Base-by-base conservation (phyloP, 257 asterid species). In the Misopates orontium region DNA sequence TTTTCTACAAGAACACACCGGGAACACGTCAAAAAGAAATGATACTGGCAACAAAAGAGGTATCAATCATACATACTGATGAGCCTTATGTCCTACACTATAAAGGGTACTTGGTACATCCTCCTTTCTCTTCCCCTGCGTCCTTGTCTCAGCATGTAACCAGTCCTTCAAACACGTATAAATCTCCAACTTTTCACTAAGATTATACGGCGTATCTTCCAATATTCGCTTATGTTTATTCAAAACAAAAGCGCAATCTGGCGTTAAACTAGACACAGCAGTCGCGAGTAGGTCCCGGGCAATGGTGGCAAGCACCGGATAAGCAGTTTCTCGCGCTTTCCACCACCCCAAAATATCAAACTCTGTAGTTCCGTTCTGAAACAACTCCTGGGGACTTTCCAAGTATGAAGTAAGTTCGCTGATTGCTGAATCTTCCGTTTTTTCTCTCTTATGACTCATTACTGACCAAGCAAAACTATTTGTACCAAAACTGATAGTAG, bases 331-430 rank as follows among this genome's bases (percentile, higher is more conserved):
- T 17, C 24, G 48, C 20, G 17, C 25, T 20, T 53, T 40, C 74
- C 69, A 62, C 63, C 69, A 70, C 11, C 1, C 39, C 63, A 61
- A 41, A 62, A 70, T 21, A 17, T 61, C 74, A 60, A 60, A 70
- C 4, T 61, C 53, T 51, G 49, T 11, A 8, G 13, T 48, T 59
- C 41, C 67, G 25, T 68, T 13, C 23, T 36, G 42, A 60, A 16
- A 41, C 42, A 10, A 1, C 42, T 36, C 42, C 42, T 36, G 16
- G 9, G 74, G 69, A 10, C 21, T 13, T 28, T 61, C 45, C 69
- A 61, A 24, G 41, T 70, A 70, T 6, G 53, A 21, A 5, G 25
- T 42, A 11, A 61, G 74, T 23, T 70, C 63, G 10, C 61, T 19
- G 45, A 51, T 22, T 14, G 19, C 16, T 24, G 68, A 21, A 66